phyloP scores from a whole-genome alignment of 495 filamentous ascomycete genomes.

The Aspergillus sparsus region DNA sequence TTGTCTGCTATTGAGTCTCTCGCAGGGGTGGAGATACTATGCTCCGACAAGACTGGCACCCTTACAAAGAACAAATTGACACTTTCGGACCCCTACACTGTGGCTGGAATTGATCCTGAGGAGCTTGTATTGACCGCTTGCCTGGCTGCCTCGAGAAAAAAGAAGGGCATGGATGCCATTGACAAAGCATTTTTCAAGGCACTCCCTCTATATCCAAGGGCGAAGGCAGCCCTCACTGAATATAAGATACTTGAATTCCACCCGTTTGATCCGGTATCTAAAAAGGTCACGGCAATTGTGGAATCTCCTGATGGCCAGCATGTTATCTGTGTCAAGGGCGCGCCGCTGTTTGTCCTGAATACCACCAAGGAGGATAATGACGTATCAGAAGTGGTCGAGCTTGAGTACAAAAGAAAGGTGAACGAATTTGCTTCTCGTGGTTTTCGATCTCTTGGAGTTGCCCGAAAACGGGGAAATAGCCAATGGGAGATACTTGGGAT shows the following conservation, averaged over 20 bases:
- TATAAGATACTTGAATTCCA: constrained; percentile 79
- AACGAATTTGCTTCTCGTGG: constrained; percentile 88
- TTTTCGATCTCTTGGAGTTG: constrained; percentile 90
- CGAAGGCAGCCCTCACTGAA: constrained; percentile 70
- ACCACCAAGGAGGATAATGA: constrained; percentile 80
- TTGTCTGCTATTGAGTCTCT: constrained; percentile 91
- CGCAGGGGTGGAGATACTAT: constrained; percentile 90
- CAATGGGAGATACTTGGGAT: constrained; percentile 91
- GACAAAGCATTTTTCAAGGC: constrained; percentile 92
- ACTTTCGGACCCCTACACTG: constrained; percentile 79
- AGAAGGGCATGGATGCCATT: constrained; percentile 92
- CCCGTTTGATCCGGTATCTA: constrained; percentile 92
- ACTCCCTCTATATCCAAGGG: constrained; percentile 74
- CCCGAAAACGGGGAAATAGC: constrained; percentile 74
- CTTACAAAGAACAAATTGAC: constrained; percentile 91
- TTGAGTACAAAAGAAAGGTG: constrained; percentile 85
- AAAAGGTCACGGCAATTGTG: constrained; percentile 85
- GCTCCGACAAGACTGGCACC: constrained; percentile 90
- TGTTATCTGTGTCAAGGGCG: constrained; percentile 88
- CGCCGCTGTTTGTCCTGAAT: constrained; percentile 79
- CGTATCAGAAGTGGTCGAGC: constrained; percentile 69
- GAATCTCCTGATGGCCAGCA: constrained; percentile 77
- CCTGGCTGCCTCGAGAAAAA: constrained; percentile 87
- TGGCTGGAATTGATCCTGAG: constrained; percentile 73
- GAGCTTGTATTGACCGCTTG: constrained; percentile 91